Evolutionary conservation across 2,329 filamentous ascomycete genomes (phyloP).

Genomic region (Scopulariopsis brevicaulis): DNA sequence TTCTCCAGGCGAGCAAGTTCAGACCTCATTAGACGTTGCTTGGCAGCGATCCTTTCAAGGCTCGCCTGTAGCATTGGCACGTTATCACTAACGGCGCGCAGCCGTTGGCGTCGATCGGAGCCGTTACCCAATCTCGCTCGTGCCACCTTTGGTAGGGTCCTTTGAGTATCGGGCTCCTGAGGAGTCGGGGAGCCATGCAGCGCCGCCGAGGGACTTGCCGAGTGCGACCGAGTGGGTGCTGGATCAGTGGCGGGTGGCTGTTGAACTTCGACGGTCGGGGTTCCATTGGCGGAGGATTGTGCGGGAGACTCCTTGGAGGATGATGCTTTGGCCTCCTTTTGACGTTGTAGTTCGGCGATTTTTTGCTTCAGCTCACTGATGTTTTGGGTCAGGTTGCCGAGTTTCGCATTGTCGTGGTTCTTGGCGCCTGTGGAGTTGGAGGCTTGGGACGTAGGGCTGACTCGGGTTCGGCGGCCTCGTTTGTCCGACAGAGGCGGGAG

Average conservation of each 20-base stretch:
- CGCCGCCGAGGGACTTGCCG: not conserved
- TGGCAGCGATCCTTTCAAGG: not conserved
- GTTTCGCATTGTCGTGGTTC: conserved; percentile 21
- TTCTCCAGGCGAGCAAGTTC: conserved; percentile 1
- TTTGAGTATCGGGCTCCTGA: conserved; percentile 8
- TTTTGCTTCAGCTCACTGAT: conserved; percentile 50
- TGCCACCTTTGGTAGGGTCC: not conserved
- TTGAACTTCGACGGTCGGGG: not conserved
- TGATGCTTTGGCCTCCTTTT: conserved; percentile 22
- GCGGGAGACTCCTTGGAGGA: not conserved
- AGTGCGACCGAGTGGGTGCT: not conserved
- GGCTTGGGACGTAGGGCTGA: conserved; percentile 24
- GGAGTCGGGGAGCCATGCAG: conserved; percentile 7
- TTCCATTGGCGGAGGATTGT: not conserved
- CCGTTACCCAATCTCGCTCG: not conserved
- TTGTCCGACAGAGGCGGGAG: conserved; percentile 31
- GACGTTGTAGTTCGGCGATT: conserved; percentile 48
- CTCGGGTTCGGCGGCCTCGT: conserved; percentile 22
- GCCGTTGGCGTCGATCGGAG: not conserved
- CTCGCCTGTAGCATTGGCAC: not conserved
- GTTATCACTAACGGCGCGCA: not conserved
- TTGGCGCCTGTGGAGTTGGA: conserved; percentile 11
- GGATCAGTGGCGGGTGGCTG: conserved; percentile 7
- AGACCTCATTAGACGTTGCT: conserved; percentile 3
- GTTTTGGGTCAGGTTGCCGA: conserved; percentile 40